These are phyloP conservation scores for Reticulascus tulasneorum DNA, from an alignment of 2,329 filamentous ascomycete genomes.

Conservation along the genomic window DNA sequence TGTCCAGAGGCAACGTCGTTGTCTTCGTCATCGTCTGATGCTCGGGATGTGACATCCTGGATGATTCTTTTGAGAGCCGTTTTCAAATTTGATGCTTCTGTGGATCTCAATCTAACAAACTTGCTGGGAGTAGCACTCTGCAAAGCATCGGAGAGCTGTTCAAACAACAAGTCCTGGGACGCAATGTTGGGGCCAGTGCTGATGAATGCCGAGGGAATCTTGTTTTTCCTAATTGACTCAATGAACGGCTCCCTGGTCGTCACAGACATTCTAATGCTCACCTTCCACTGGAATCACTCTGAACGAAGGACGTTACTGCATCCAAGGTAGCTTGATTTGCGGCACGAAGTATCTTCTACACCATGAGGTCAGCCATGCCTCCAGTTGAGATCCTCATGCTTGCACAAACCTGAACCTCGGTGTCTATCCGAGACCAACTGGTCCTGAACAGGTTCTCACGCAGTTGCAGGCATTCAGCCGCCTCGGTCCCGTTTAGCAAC, in stretches of 20 bases:
- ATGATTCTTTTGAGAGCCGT: conserved; percentile 70
- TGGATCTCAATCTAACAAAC: conserved; percentile 65
- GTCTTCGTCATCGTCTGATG: conserved; percentile 51
- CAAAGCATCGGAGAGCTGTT: conserved; percentile 61
- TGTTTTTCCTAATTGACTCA: conserved; percentile 27
- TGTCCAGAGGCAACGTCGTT: conserved; percentile 38
- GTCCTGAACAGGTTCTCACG: conserved; percentile 58
- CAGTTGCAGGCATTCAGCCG: conserved; percentile 40
- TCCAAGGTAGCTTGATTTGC: conserved; percentile 59
- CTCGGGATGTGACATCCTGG: conserved; percentile 50
- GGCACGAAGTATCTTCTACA: conserved; percentile 51
- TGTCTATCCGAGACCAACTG: conserved; percentile 62
- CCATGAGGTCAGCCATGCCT: background rate
- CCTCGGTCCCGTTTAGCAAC: conserved; percentile 53
- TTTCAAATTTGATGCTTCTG: conserved; percentile 71
- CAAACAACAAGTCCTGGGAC: conserved; percentile 69
- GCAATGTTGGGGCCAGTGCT: conserved; percentile 76
- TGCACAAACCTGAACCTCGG: conserved; percentile 54
- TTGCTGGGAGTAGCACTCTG: conserved; percentile 42
- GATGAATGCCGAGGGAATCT: conserved; percentile 67
- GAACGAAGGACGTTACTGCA: conserved; percentile 54
- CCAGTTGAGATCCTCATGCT: background rate
- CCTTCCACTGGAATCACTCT: conserved; percentile 26
- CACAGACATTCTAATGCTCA: conserved; percentile 4
- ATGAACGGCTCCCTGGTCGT: background rate